A percentile compares a stretch with the other conserved stretches of the same genome.
These are phyloP conservation scores for Tetrapisispora iriomotensis DNA, from an alignment of 805 yeast species.

Conservation along the genomic window DNA sequence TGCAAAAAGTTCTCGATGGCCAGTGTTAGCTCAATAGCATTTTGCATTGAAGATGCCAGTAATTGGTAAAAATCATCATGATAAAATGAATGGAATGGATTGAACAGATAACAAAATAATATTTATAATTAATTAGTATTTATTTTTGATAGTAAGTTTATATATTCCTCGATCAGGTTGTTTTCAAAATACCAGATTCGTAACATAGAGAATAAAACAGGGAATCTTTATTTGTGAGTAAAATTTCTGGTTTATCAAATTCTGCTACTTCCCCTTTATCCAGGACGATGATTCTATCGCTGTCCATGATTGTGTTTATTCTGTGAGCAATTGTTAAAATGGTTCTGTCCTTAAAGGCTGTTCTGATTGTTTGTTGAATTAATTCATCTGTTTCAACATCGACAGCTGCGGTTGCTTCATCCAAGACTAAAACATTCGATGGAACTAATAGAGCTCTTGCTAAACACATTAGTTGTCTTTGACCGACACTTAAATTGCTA, in stretches of 20 bases:
- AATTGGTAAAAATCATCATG: background rate
- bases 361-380: constrained; percentile 67
- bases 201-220: constrained; percentile 72
- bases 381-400: constrained; percentile 77
- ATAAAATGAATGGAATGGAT: background rate
- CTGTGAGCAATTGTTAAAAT: constrained; percentile 81
- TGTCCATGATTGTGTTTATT: constrained; percentile 71
- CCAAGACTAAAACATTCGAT: constrained; percentile 56
- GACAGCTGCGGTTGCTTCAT: constrained; percentile 85
- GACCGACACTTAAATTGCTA: constrained; percentile 63
- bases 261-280: constrained; percentile 70
- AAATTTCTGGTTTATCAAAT: constrained; percentile 59
- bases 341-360: constrained; percentile 65
- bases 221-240: constrained; percentile 56
- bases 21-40: too few relatives aligned
- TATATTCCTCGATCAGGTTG: background rate
- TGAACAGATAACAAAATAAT: too few relatives aligned
- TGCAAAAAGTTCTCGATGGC: too few relatives aligned
- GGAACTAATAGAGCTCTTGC: constrained; percentile 67
- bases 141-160: too few relatives aligned
- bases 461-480: constrained; percentile 70
- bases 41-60: too few relatives aligned
- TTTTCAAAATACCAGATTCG: constrained; percentile 50
- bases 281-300: constrained; percentile 65
- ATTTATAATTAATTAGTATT: too few relatives aligned